phyloP scores from a whole-genome alignment of 257 asterid genomes.

The Rhazya stricta region DNA sequence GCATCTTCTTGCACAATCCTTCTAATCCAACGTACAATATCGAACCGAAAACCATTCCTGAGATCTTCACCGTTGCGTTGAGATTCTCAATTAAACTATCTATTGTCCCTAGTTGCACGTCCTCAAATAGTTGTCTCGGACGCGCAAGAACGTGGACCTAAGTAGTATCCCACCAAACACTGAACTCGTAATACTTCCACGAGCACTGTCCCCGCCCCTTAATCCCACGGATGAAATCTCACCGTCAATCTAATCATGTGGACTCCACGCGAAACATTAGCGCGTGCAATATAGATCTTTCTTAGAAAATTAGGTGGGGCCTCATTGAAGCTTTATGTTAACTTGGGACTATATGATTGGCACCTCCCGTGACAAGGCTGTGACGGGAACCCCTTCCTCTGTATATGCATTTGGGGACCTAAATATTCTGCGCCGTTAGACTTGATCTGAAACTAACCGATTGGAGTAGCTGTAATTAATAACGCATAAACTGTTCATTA shows the following conservation, averaged over 20 bases:
- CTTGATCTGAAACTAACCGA: not conserved
- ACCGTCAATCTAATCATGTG: not conserved
- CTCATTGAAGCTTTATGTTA: too few relatives aligned
- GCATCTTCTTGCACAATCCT: not conserved
- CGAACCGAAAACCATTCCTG: not conserved
- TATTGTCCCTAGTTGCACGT: slow-evolving; percentile 18
- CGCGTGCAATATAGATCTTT: slow-evolving; percentile 3
- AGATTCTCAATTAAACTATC: not conserved
- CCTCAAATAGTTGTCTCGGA: slow-evolving; percentile 19
- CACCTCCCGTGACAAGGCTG: not conserved
- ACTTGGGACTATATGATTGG: slow-evolving; percentile 13
- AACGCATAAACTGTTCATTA: not conserved
- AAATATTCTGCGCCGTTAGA: slow-evolving; percentile 2
- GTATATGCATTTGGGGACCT: not conserved
- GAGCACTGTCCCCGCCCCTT: not conserved
- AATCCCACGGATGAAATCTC: not conserved
- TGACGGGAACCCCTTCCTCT: slow-evolving; percentile 3
- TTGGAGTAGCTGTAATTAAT: not conserved
- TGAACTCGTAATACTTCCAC: not conserved
- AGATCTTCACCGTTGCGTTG: slow-evolving; percentile 19
- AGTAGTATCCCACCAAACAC: not conserved
- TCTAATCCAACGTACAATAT: not conserved
- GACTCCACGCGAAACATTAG: not conserved
- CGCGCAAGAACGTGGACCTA: slow-evolving; percentile 22
- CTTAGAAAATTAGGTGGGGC: slow-evolving; percentile 2